phyloP scores from a whole-genome alignment of 768 basidiomycete species.

The Tylopilus rubrobrunneus region DNA sequence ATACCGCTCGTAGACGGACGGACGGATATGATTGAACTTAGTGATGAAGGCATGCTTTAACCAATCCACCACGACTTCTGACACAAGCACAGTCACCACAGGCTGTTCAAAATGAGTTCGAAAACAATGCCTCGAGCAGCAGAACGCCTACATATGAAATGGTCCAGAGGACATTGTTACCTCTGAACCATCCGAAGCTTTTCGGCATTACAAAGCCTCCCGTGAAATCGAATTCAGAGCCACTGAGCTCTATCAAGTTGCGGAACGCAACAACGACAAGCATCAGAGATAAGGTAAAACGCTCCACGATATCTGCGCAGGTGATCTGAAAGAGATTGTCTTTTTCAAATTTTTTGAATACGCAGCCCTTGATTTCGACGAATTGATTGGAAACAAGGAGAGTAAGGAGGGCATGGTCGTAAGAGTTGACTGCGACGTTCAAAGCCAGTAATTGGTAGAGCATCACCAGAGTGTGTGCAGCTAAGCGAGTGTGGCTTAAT shows the following conservation, averaged over 20 bases:
- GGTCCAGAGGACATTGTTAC: slow-evolving; percentile 77
- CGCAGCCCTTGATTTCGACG: slow-evolving; percentile 98
- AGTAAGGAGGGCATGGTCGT: slow-evolving; percentile 92
- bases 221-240: slow-evolving; percentile 77
- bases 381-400: slow-evolving; percentile 97
- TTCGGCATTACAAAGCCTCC: slow-evolving; percentile 72
- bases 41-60: slow-evolving; percentile 99
- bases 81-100: slow-evolving; percentile 83
- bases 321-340: slow-evolving; percentile 98
- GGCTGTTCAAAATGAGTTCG: slow-evolving; percentile 51
- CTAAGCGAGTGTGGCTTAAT: slow-evolving; percentile 36
- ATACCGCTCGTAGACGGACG: slow-evolving; percentile 91
- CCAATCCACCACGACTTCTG: slow-evolving; percentile 97
- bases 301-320: slow-evolving; percentile 98
- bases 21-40: slow-evolving; percentile 98
- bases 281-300: slow-evolving; percentile 91
- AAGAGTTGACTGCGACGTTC: slow-evolving; percentile 97
- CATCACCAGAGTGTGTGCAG: slow-evolving; percentile 88
- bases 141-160: slow-evolving; percentile 77
- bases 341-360: slow-evolving; percentile 99
- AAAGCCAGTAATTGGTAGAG: slow-evolving; percentile 92
- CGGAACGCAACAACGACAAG: slow-evolving; percentile 86
- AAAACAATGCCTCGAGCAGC: background rate
- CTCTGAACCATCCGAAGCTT: slow-evolving; percentile 81
- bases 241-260: slow-evolving; percentile 91